A percentile compares a stretch with the other conserved stretches of the same genome.
These are phyloP conservation scores for Colletotrichum echinochloae DNA, from an alignment of 2,329 filamentous ascomycete genomes.

Conservation along the genomic window DNA sequence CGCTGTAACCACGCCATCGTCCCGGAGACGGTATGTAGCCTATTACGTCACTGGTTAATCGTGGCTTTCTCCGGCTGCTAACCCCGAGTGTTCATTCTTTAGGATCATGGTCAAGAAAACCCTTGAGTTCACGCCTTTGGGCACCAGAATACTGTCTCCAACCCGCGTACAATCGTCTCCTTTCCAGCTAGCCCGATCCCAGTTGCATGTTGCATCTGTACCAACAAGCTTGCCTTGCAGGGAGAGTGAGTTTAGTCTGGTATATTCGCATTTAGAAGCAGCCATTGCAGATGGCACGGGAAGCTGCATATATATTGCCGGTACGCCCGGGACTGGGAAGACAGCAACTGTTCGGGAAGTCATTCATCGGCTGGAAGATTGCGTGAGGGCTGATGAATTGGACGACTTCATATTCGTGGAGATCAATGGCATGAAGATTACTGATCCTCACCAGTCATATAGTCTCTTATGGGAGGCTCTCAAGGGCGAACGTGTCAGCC, in stretches of 20 bases:
- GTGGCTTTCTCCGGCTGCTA: background rate
- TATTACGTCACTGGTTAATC: background rate
- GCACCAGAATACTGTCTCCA: conserved; percentile 84
- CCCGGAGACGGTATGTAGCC: conserved; percentile 60
- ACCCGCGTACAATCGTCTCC: conserved; percentile 82
- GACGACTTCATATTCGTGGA: conserved; percentile 99
- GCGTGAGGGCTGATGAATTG: conserved; percentile 88
- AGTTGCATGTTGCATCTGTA: conserved; percentile 93
- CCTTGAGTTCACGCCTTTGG: conserved; percentile 95
- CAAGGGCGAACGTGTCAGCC: conserved; percentile 91
- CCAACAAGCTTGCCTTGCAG: conserved; percentile 90
- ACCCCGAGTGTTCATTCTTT: background rate
- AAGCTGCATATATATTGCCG: conserved; percentile 98
- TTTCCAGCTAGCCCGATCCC: conserved; percentile 89
- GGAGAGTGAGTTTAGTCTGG: conserved; percentile 89
- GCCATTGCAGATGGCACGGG: conserved; percentile 95
- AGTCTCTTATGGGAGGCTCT: conserved; percentile 95
- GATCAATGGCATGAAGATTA: conserved; percentile 99
- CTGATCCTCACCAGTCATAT: conserved; percentile 97
- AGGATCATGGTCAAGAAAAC: conserved; percentile 84
- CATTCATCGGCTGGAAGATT: conserved; percentile 87
- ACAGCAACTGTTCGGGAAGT: conserved; percentile 98
- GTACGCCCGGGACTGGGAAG: conserved; percentile 97
- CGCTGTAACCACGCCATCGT: conserved; percentile 56
- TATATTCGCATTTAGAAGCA: conserved; percentile 93